These are phyloP conservation scores for Ogataea populi-albae DNA, from an alignment of 805 yeast species.

Conservation along the genomic window DNA sequence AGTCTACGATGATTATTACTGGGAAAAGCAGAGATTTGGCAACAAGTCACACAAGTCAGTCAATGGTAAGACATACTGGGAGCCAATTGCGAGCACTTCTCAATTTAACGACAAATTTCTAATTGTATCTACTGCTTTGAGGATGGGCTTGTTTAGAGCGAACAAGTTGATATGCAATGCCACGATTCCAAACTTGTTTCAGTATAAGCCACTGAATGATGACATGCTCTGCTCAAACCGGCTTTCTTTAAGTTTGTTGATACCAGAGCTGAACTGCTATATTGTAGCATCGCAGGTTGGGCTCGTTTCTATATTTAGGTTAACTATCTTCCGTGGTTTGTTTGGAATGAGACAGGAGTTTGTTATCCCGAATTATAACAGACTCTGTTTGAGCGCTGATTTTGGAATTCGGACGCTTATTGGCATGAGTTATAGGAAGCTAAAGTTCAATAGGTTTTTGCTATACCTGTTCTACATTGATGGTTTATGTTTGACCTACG, in stretches of 20 bases:
- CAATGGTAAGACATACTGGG: constrained; percentile 32
- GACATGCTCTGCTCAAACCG: constrained; percentile 31
- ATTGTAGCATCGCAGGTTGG: constrained; percentile 45
- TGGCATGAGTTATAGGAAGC: constrained; percentile 21
- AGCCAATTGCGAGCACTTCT: constrained; percentile 17
- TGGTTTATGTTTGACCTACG: constrained; percentile 26
- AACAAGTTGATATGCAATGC: constrained; percentile 48
- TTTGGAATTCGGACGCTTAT: constrained; percentile 23
- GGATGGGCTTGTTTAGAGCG: constrained; percentile 43
- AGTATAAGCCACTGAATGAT: constrained; percentile 33
- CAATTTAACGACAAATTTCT: constrained; percentile 32
- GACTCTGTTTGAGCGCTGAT: constrained; percentile 20
- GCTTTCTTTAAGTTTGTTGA: constrained; percentile 29
- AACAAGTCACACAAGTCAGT: constrained; percentile 22
- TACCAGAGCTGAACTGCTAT: constrained; percentile 41
- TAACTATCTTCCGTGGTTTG: constrained; percentile 41
- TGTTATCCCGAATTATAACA: constrained; percentile 34
- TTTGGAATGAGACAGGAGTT: constrained; percentile 43
- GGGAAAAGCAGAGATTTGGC: constrained; percentile 19
- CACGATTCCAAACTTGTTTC: constrained; percentile 42
- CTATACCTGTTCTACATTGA: constrained; percentile 27
- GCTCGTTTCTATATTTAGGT: constrained; percentile 38
- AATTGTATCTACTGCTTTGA: constrained; percentile 43
- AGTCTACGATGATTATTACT: constrained; percentile 30
- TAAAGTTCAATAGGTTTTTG: constrained; percentile 10